Evolutionary conservation across 2,329 filamentous ascomycete genomes (phyloP).

Genomic region (Zymoseptoria ardabiliae): DNA sequence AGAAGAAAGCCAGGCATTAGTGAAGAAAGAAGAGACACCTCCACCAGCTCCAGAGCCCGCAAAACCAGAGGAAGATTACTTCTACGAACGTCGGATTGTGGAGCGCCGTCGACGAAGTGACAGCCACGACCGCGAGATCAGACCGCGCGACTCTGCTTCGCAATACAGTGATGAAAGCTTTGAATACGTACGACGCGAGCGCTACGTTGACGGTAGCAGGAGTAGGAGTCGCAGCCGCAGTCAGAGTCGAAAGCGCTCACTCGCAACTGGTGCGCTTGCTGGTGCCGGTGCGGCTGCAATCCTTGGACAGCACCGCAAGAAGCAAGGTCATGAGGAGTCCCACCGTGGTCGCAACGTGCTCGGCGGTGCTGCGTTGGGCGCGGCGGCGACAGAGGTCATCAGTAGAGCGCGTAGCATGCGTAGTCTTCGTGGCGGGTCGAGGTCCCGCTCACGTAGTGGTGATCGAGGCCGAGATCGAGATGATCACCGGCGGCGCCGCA

Average conservation of each 20-base stretch:
- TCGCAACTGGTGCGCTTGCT: constrained; percentile 56
- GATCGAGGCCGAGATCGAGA: constrained; percentile 18
- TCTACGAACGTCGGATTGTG: constrained; percentile 51
- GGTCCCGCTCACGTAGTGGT: constrained; percentile 15
- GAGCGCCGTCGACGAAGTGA: constrained; percentile 42
- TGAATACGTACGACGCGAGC: constrained; percentile 47
- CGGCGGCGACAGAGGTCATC: constrained; percentile 53
- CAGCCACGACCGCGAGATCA: constrained; percentile 40
- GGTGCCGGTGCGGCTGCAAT: constrained; percentile 56
- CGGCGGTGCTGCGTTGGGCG: constrained; percentile 55
- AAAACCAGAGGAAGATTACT: constrained; percentile 50
- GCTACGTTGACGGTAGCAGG: constrained; percentile 31
- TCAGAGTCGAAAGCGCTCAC: constrained; percentile 36
- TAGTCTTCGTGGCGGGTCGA: constrained; percentile 18
- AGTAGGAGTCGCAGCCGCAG: constrained; percentile 7
- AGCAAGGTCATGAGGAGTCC: constrained; percentile 48
- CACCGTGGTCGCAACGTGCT: constrained; percentile 47
- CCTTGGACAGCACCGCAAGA: constrained; percentile 50
- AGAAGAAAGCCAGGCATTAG: constrained; percentile 41
- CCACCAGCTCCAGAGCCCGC: constrained; percentile 24
- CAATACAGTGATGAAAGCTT: constrained; percentile 55
- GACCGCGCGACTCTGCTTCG: constrained; percentile 47
- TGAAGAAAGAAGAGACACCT: constrained; percentile 35
- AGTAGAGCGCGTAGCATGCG: constrained; percentile 40
- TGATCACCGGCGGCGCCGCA: constrained; percentile 24